These are phyloP conservation scores for Fusarium duplospermum DNA, from an alignment of 2,329 filamentous ascomycete genomes.

Conservation along the genomic window DNA sequence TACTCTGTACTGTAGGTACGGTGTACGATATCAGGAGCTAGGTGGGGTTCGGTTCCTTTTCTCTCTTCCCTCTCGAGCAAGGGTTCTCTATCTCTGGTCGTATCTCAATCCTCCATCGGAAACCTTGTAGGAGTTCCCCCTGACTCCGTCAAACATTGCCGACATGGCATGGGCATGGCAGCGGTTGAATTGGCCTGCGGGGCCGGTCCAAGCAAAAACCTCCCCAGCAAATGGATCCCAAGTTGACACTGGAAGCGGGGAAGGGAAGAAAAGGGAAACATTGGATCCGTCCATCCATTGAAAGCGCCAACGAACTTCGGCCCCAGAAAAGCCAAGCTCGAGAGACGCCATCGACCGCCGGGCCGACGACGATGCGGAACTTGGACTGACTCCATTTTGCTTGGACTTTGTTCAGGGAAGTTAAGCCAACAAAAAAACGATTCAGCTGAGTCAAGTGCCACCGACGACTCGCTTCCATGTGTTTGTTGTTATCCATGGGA, in stretches of 20 bases:
- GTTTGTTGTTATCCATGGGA: not conserved
- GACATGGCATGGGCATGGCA: not conserved
- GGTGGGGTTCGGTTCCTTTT: conserved; percentile 6
- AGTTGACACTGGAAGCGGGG: not conserved
- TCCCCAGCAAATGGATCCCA: not conserved
- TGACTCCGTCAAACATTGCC: not conserved
- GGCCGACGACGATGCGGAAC: conserved; percentile 6
- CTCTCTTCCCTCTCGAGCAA: conserved; percentile 2
- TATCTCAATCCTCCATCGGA: conserved; percentile 3
- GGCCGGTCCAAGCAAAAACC: conserved; percentile 27
- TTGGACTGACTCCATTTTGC: not conserved
- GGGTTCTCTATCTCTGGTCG: conserved; percentile 9
- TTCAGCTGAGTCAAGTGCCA: conserved; percentile 35
- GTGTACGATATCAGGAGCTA: conserved; percentile 5
- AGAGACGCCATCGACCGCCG: conserved; percentile 8
- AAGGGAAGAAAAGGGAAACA: conserved; percentile 6
- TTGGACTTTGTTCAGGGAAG: conserved; percentile 10
- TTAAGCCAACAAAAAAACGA: conserved; percentile 13
- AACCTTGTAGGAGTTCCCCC: conserved; percentile 1
- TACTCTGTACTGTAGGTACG: not conserved
- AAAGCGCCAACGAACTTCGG: conserved; percentile 7
- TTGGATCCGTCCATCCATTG: not conserved
- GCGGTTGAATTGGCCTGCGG: conserved; percentile 29
- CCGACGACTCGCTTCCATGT: not conserved
- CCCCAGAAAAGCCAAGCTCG: conserved; percentile 25